Evolutionary conservation across 192 early-diverging fungal genomes (phyloP).

Genomic region (Chytriomyces sp.): DNA sequence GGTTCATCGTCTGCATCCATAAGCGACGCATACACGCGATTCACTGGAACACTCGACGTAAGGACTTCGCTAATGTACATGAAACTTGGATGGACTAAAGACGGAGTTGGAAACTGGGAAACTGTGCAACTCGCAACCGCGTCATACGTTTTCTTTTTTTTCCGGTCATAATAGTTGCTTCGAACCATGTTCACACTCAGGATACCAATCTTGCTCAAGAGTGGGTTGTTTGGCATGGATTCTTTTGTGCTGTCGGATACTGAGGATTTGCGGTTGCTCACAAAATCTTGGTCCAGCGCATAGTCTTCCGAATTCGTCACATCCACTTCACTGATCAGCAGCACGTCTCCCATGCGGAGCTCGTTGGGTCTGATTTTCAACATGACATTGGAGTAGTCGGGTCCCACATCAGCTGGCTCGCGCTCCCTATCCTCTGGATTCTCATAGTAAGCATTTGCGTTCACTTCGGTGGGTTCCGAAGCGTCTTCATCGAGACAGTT

Average conservation of each 20-base stretch:
- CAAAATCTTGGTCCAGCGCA: not conserved
- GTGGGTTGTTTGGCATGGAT: not conserved
- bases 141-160: slow-evolving; percentile 2
- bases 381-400: not conserved
- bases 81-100: not conserved
- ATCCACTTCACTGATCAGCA: slow-evolving; percentile 17
- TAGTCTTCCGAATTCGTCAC: not conserved
- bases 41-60: slow-evolving; percentile 4
- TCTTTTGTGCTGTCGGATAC: not conserved
- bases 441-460: not conserved
- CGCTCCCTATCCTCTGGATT: not conserved
- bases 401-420: not conserved
- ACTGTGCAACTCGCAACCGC: slow-evolving; percentile 16
- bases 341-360: slow-evolving; percentile 9
- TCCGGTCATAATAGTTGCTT: not conserved
- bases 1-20: not conserved
- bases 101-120: slow-evolving; percentile 15
- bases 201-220: slow-evolving; percentile 22
- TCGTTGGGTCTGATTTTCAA: not conserved
- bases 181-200: not conserved
- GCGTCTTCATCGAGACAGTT: not conserved
- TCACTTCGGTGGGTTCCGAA: not conserved
- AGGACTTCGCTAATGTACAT: slow-evolving; percentile 13
- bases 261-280: not conserved
- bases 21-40: slow-evolving; percentile 18